A percentile compares a stretch with the other conserved stretches of the same genome.
Conservation (phyloP, 805 yeast species). For the Isabelozyma pseudorhagii region DNA sequence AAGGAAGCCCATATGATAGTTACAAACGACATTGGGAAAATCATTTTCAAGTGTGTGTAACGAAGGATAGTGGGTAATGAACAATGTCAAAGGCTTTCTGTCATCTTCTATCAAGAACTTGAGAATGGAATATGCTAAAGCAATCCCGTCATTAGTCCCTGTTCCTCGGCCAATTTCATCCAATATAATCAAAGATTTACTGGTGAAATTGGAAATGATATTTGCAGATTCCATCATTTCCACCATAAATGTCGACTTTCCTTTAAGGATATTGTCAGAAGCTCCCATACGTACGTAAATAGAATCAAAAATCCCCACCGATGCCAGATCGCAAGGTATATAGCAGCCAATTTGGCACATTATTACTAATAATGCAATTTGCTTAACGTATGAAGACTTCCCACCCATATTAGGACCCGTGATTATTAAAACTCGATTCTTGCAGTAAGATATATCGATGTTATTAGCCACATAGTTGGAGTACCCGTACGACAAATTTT, state of each 20-base stretch:
- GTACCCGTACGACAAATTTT: constrained; percentile 34
- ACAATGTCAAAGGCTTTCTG: constrained; percentile 56
- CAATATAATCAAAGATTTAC: constrained; percentile 56
- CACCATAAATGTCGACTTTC: constrained; percentile 81
- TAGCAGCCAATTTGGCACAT: constrained; percentile 78
- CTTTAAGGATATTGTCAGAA: constrained; percentile 67
- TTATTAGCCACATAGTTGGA: constrained; percentile 64
- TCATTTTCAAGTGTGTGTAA: constrained; percentile 49
- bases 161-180: constrained; percentile 89
- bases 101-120: constrained; percentile 46
- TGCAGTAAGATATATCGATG: constrained; percentile 44
- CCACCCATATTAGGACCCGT: constrained; percentile 94
- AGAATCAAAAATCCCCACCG: constrained; percentile 68
- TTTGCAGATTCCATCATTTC: constrained; percentile 66
- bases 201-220: constrained; percentile 52
- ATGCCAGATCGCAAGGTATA: constrained; percentile 63
- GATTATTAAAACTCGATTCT: constrained; percentile 55
- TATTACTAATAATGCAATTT: constrained; percentile 64
- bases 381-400: constrained; percentile 72
- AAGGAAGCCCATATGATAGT: constrained; percentile 70
- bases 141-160: constrained; percentile 65
- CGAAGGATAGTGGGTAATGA: constrained; percentile 82
- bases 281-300: constrained; percentile 87
- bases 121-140: constrained; percentile 74
- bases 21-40: constrained; percentile 42